Evolutionary conservation across 805 yeast genomes (phyloP).

Genomic region (Danielia oregonensis): DNA sequence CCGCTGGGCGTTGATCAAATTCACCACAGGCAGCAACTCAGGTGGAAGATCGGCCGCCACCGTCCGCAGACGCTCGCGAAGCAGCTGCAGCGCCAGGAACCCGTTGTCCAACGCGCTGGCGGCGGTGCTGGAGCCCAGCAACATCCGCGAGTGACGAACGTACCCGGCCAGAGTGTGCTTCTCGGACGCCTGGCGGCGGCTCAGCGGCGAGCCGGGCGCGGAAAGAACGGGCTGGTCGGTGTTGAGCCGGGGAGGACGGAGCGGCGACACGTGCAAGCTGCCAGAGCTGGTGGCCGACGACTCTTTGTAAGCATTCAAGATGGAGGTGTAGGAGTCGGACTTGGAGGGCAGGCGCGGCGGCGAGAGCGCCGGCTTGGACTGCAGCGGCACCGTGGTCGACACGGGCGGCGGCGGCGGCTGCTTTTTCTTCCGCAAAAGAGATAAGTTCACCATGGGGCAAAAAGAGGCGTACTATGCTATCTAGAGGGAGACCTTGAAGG

Average conservation of each 20-base stretch:
- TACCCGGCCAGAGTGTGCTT: slow-evolving; percentile 14
- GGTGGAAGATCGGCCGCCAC: slow-evolving; percentile 42
- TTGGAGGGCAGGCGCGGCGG: slow-evolving; percentile 4
- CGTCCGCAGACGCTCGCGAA: slow-evolving; percentile 12
- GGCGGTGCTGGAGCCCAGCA: slow-evolving; percentile 11
- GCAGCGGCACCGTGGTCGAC: neutral
- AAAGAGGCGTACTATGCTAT: too few species aligned
- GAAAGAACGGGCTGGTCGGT: slow-evolving; percentile 9
- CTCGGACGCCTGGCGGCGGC: slow-evolving; percentile 9
- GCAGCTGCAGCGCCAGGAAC: slow-evolving; percentile 15
- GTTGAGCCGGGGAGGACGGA: slow-evolving; percentile 10
- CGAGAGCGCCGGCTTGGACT: neutral
- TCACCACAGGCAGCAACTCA: slow-evolving; percentile 69
- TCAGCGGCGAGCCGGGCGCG: slow-evolving; percentile 11
- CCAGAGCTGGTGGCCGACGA: neutral
- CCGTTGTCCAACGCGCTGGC: slow-evolving; percentile 10
- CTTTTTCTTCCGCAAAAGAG: slow-evolving; percentile 7
- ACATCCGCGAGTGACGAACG: slow-evolving; percentile 15
- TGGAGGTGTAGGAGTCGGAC: slow-evolving; percentile 2
- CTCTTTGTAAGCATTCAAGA: slow-evolving; percentile 1
- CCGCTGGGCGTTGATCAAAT: slow-evolving; percentile 67
- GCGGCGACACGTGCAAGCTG: neutral
- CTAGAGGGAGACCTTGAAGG: too few species aligned
- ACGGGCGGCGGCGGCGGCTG: neutral
- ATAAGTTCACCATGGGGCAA: slow-evolving; percentile 6